These are phyloP conservation scores for Termitomyces sp. DNA, from an alignment of 768 basidiomycete species.

Conservation along the genomic window DNA sequence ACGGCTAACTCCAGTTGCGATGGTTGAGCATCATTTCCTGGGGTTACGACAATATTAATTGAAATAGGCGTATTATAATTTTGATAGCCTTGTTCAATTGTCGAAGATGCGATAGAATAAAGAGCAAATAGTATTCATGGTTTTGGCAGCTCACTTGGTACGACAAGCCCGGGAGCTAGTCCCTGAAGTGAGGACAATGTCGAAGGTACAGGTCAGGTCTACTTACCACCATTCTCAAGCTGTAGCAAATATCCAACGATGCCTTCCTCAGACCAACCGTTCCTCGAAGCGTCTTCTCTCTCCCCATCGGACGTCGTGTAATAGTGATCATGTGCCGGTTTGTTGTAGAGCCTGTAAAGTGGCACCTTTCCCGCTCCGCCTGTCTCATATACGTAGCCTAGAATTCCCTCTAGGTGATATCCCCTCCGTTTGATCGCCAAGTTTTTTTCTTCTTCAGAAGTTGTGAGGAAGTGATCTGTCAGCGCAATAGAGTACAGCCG, in stretches of 20 bases:
- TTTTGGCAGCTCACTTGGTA: background rate
- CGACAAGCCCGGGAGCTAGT: conserved; percentile 3
- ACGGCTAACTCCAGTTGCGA: too few relatives aligned
- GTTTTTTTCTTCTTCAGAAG: conserved; percentile 10
- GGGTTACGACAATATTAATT: too few relatives aligned
- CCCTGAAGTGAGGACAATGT: background rate
- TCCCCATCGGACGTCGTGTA: conserved; percentile 16
- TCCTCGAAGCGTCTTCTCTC: conserved; percentile 16
- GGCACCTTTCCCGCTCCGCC: conserved; percentile 13
- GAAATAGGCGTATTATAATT: too few relatives aligned
- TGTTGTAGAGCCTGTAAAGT: conserved; percentile 15
- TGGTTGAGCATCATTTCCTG: too few relatives aligned
- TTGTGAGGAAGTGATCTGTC: conserved; percentile 16
- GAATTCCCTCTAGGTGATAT: conserved; percentile 15
- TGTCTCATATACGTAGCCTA: conserved; percentile 15
- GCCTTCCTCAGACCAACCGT: conserved; percentile 17
- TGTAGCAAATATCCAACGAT: conserved; percentile 13
- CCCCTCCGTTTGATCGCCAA: conserved; percentile 15
- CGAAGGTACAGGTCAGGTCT: background rate
- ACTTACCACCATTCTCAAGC: conserved; percentile 8
- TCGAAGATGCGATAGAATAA: background rate
- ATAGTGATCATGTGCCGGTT: conserved; percentile 14
- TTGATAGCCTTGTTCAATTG: background rate
- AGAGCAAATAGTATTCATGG: background rate
- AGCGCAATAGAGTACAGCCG: conserved; percentile 15